Evolutionary conservation across 1,284 basidiomycete species (phyloP), one percentile per base, ranked within the genome.

Genomic region (Rhizoctonia solani): DNA sequence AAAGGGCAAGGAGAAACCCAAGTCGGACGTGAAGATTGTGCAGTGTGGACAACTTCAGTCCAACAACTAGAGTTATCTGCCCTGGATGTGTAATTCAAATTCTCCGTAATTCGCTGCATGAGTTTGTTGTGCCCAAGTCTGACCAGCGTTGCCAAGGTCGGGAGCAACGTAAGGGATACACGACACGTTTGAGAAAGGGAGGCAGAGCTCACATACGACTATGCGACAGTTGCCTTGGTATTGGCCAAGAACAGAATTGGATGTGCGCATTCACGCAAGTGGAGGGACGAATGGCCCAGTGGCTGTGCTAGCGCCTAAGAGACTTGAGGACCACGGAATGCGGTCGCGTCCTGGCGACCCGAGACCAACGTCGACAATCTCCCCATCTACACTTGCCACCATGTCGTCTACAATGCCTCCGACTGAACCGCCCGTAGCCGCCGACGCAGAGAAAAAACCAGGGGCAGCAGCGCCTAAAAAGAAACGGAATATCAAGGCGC

Each of bases 401-500:
- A 39, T 39, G 37, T 46, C 44, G 11, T 21, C 44, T 46, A 19
- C 44, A 21, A 54, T 47, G 47, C 21, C 34, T n/a, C 58, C 56
- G 14, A 11, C 44, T 29, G 56, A 52, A 50, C 58, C 44, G 30
- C 46, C n/a, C 30, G n/a, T 49, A 11, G 5, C 39, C n/a, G 14
- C 41, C 34, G 41, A 52, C 41, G 30, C 25, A 23, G 47, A 52
- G 32, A 63, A 63, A 23, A 63, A 63, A 49, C 70, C 79, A 37
- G 78, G 78, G 0, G 81, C 86, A 50, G 80, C 89, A 61, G 70
- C 72, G 27, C 37, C 37, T 16, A 39, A 8, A 73, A 90, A 89
- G 75, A 92, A 92, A 77, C 83, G 89, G 67, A 91, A 92, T 77
- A 90, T 90, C 81, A 90, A 90, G 77, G 82, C 82, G 37, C 83